phyloP scores from a whole-genome alignment of 805 yeast species.

The Ogataea dorogensis region DNA sequence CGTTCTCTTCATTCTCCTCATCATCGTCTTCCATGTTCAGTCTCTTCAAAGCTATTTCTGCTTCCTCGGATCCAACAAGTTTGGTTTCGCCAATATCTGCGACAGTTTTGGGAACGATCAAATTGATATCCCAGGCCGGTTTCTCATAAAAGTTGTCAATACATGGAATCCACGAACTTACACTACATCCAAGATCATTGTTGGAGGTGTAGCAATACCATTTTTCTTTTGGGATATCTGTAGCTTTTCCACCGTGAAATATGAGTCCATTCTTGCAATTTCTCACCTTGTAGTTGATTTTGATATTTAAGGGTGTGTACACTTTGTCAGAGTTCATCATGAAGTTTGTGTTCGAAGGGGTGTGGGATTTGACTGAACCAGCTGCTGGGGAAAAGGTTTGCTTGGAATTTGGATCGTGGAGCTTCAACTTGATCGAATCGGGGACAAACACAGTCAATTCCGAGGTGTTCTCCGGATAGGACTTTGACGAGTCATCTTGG shows the following conservation, averaged over 20 bases:
- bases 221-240: conserved; percentile 41
- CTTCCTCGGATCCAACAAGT: conserved; percentile 41
- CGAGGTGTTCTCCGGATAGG: conserved; percentile 47
- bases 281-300: conserved; percentile 60
- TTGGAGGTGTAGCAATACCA: conserved; percentile 91
- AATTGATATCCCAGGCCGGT: conserved; percentile 87
- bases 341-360: conserved; percentile 35
- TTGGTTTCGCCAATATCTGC: conserved; percentile 60
- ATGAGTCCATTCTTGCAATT: conserved; percentile 73
- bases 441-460: conserved; percentile 67
- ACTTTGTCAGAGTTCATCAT: conserved; percentile 41
- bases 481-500: conserved; percentile 28
- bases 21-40: conserved; percentile 32
- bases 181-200: conserved; percentile 70
- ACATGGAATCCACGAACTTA: conserved; percentile 98
- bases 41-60: conserved; percentile 29
- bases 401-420: conserved; percentile 48
- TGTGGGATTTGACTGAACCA: conserved; percentile 35
- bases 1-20: conserved; percentile 39
- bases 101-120: conserved; percentile 79
- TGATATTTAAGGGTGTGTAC: conserved; percentile 72
- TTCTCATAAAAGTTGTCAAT: conserved; percentile 85
- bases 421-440: conserved; percentile 57
- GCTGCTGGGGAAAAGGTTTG: conserved; percentile 34
- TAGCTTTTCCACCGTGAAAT: conserved; percentile 62